Evolutionary conservation across 371 early-diverging fungal genomes (phyloP).

Genomic region (Chytridium lagenaria): DNA sequence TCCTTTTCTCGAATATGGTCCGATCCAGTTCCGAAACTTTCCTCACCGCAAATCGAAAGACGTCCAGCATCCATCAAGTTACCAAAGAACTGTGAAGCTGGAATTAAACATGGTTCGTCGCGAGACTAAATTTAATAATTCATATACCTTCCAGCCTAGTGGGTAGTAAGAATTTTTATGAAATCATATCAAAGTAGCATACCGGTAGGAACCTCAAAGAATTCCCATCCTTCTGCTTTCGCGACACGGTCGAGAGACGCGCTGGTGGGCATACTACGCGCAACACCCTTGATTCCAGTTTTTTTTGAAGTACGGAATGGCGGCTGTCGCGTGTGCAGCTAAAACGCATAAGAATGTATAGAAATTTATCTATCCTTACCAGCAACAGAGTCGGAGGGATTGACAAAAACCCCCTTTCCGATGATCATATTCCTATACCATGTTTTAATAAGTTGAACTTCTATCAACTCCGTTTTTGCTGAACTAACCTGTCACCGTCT

Average conservation of each 20-base stretch:
- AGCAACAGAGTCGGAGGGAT: slow-evolving; percentile 97
- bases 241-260: slow-evolving; percentile 92
- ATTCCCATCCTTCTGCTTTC: slow-evolving; percentile 72
- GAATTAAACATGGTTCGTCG: too few relatives aligned
- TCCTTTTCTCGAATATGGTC: slow-evolving; percentile 99
- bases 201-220: slow-evolving; percentile 90
- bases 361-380: slow-evolving; percentile 27
- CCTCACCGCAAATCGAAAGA: slow-evolving; percentile 96
- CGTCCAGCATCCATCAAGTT: slow-evolving; percentile 97
- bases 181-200: too few relatives aligned
- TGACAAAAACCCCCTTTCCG: slow-evolving; percentile 87
- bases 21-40: slow-evolving; percentile 96
- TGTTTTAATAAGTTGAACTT: too few relatives aligned
- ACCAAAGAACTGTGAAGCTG: slow-evolving; percentile 94
- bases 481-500: slow-evolving; percentile 47
- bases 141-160: slow-evolving; percentile 11
- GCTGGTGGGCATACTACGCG: slow-evolving; percentile 96
- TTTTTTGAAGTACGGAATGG: slow-evolving; percentile 93
- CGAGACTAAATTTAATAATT: too few relatives aligned
- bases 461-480: slow-evolving; percentile 47
- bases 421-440: slow-evolving; percentile 97
- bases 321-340: slow-evolving; percentile 81
- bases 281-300: slow-evolving; percentile 86
- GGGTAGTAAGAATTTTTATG: not conserved
- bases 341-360: slow-evolving; percentile 60